Base-by-base conservation (phyloP, 768 basidiomycete genomes). In the Auricularia sp. region DNA sequence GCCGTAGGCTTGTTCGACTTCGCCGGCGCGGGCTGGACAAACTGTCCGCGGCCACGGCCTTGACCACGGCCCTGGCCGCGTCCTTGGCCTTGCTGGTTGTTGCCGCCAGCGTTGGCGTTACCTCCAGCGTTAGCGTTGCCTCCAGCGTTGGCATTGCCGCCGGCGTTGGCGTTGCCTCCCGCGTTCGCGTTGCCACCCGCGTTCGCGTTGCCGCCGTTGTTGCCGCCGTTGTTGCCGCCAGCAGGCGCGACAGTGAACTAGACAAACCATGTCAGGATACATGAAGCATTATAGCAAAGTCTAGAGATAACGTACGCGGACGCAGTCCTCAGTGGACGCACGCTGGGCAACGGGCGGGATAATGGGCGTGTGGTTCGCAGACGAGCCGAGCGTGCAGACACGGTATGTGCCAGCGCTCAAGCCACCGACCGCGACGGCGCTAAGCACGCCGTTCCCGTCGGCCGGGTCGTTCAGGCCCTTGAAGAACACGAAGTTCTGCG, bases 291-390 rank as follows among this genome's bases (percentile, higher is more conserved):
- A 18, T 6, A 51, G 11, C 11, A 10, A 4, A 8, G 39, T 42
- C 39, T 10, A 21, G 21, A 10, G 18, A 51, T 8, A 8, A 51
- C 47, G 47, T 51, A 51, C 47, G 73, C 87, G 87, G 73, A 83
- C 71, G 62, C 75, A 77, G 70, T 89, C 86, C 70, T 88, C 84
- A 36, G 85, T 69, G 29, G 75, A 73, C 66, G 85, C 85, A 68
- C 84, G 88, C 68, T 85, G 85, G 18, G 82, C 85, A 59, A 88
- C 72, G 18, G 86, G 77, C 56, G 81, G 83, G 64, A 86, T 73
- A 61, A 76, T 80, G 3, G 82, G 85, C 68, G 81, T 81, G 68
- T 88, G 85, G 74, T 88, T 88, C 11, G 81, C 70, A 14, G 81
- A 77, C 37, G 80, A 70, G 70, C 82, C 83, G 73, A 87, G 86